Evolutionary conservation across 2,329 filamentous ascomycete genomes (phyloP).

Genomic region (Ploettnerulaceae sp.): DNA sequence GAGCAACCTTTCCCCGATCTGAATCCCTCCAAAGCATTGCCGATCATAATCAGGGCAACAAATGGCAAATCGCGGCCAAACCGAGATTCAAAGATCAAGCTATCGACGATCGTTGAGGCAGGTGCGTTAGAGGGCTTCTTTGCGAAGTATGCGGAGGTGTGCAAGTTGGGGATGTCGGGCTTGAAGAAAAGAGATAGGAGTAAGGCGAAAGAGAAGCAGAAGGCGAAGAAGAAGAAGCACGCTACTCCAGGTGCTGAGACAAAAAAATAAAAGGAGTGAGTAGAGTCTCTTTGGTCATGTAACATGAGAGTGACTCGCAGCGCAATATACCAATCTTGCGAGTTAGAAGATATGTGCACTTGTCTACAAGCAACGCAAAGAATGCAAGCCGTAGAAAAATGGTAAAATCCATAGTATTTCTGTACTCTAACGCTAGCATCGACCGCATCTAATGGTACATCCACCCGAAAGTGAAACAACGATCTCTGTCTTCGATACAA

Average conservation of each 20-base stretch:
- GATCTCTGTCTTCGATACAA: background rate
- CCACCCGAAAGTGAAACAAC: background rate
- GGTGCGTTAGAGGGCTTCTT: constrained; percentile 78
- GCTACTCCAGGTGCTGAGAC: constrained; percentile 21
- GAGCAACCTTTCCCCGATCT: constrained; percentile 55
- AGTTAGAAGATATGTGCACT: background rate
- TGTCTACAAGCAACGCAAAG: background rate
- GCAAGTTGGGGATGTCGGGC: constrained; percentile 81
- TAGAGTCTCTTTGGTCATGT: background rate
- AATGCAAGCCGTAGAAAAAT: background rate
- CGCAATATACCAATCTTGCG: background rate
- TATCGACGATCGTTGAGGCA: constrained; percentile 78
- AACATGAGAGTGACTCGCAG: too few relatives aligned
- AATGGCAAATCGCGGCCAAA: constrained; percentile 62
- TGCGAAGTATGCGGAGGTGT: constrained; percentile 78
- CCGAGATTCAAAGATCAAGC: constrained; percentile 56
- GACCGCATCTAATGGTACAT: constrained; percentile 3
- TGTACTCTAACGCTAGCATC: constrained; percentile 6
- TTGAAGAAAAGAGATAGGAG: constrained; percentile 92
- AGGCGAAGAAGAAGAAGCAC: constrained; percentile 54
- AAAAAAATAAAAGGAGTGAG: constrained; percentile 15
- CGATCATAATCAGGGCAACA: constrained; percentile 77
- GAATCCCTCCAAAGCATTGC: constrained; percentile 52
- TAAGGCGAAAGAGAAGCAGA: constrained; percentile 74
- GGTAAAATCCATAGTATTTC: background rate